phyloP scores from a whole-genome alignment of 805 yeast species.

The Cephaloascus fragrans region DNA sequence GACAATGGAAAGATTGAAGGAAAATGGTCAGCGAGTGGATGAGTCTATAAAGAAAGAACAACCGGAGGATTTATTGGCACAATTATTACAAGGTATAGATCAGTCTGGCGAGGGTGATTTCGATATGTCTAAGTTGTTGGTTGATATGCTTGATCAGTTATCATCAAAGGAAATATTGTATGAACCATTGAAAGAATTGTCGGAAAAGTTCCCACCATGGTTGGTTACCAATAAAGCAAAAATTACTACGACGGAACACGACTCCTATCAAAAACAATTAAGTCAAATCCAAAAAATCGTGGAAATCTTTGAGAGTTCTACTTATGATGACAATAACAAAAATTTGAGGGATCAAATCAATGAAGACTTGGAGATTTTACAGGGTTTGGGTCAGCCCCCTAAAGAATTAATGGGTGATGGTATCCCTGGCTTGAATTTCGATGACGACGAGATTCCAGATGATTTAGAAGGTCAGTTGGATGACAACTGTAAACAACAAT shows the following conservation, averaged over 20 bases:
- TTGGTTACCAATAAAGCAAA: conserved; percentile 40
- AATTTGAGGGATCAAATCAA: conserved; percentile 40
- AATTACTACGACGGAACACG: conserved; percentile 35
- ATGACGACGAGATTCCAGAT: conserved; percentile 43
- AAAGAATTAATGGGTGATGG: conserved; percentile 56
- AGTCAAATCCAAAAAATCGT: conserved; percentile 52
- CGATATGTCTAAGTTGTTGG: conserved; percentile 55
- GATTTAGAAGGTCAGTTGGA: conserved; percentile 44
- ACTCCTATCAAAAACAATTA: conserved; percentile 52
- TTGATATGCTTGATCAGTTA: conserved; percentile 71
- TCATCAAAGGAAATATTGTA: conserved; percentile 79
- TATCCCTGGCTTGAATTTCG: conserved; percentile 32
- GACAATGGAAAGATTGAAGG: conserved; percentile 72
- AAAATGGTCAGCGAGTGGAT: conserved; percentile 65
- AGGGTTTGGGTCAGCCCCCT: conserved; percentile 77
- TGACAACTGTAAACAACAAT: conserved; percentile 42
- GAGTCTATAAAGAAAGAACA: conserved; percentile 40
- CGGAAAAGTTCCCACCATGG: conserved; percentile 65
- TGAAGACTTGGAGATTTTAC: conserved; percentile 52
- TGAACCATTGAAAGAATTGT: conserved; percentile 79
- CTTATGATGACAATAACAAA: conserved; percentile 44
- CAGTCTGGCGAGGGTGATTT: conserved; percentile 31
- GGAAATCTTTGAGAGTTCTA: conserved; percentile 52
- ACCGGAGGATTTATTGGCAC: conserved; percentile 49
- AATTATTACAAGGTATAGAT: conserved; percentile 36